These are phyloP conservation scores for Furcasterigmium furcatum DNA, from an alignment of 2,329 filamentous ascomycete species.

Conservation along the genomic window DNA sequence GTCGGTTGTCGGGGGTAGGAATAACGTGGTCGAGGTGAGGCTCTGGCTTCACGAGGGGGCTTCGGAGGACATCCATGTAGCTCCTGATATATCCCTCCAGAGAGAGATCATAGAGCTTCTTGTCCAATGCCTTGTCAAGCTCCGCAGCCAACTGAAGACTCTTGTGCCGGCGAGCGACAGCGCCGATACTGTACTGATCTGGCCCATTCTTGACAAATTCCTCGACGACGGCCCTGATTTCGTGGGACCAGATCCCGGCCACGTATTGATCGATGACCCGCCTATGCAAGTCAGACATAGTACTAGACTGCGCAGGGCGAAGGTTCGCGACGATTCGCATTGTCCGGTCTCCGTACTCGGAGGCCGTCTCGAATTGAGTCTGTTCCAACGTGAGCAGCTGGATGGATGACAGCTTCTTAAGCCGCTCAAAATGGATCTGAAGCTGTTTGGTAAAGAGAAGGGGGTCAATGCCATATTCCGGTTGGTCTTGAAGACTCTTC, in stretches of 20 bases:
- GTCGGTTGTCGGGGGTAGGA: conserved; percentile 23
- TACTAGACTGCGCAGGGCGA: conserved; percentile 10
- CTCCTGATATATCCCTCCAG: conserved; percentile 30
- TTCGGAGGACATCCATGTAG: conserved; percentile 49
- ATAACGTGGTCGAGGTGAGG: conserved; percentile 28
- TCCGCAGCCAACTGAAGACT: conserved; percentile 53
- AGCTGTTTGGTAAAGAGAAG: conserved; percentile 51
- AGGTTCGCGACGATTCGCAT: conserved; percentile 24
- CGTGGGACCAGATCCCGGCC: conserved; percentile 44
- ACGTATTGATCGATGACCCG: conserved; percentile 43
- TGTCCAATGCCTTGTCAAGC: conserved; percentile 50
- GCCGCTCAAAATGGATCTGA: conserved; percentile 39
- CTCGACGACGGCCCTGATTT: conserved; percentile 30
- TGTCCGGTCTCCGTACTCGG: conserved; percentile 34
- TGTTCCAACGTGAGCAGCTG: conserved; percentile 54
- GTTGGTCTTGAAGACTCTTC: conserved; percentile 37
- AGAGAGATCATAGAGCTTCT: conserved; percentile 38
- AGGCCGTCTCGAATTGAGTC: conserved; percentile 45
- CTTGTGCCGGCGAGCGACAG: conserved; percentile 47
- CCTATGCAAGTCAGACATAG: conserved; percentile 2
- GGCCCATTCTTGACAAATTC: conserved; percentile 11
- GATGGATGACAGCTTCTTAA: conserved; percentile 50
- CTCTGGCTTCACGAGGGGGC: conserved; percentile 21
- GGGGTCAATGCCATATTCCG: conserved; percentile 40
- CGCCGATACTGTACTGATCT: conserved; percentile 27